Percentiles rank a stretch among this genome's conserved stretches.
phyloP scores from a whole-genome alignment of 129 eudicot genomes.

The Scalesia atractyloides region DNA sequence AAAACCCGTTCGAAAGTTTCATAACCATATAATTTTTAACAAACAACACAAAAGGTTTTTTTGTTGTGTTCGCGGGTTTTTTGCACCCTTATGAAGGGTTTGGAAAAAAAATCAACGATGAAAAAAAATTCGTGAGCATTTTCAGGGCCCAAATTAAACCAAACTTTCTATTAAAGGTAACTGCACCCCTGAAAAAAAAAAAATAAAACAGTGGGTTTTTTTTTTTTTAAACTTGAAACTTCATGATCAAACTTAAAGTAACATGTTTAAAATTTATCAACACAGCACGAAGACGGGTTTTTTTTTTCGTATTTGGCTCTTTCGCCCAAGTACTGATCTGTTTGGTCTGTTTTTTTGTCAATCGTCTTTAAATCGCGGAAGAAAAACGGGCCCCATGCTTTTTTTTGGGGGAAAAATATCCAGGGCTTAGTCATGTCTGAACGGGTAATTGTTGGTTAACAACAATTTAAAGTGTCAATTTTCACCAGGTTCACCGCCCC shows the following conservation, averaged over 20 bases:
- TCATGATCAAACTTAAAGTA: background rate
- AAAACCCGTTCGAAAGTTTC: too few species aligned
- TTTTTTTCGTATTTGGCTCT: conserved; percentile 66
- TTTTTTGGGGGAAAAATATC: too few species aligned
- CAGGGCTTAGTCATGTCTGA: too few species aligned
- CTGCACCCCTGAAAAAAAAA: conserved; percentile 63
- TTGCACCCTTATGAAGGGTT: too few species aligned
- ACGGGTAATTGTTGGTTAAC: too few species aligned
- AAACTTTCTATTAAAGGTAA: too few species aligned
- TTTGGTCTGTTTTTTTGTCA: conserved; percentile 68
- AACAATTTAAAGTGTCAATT: conserved; percentile 69
- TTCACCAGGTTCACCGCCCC: conserved; percentile 76
- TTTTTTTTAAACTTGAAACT: background rate
- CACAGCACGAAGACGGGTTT: conserved; percentile 69
- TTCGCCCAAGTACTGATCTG: conserved; percentile 60
- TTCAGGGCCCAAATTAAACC: conserved; percentile 87
- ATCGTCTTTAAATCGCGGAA: too few species aligned
- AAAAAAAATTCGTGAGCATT: conserved; percentile 46
- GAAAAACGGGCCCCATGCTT: too few species aligned
- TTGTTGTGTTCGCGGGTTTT: too few species aligned
- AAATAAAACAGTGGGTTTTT: background rate
- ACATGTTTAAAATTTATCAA: conserved; percentile 30
- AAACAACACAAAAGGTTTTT: too few species aligned
- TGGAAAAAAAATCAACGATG: too few species aligned
- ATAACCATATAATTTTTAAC: too few species aligned